Percentiles rank a stretch among this genome's conserved stretches.
These are phyloP conservation scores for Monosporascus sp. DNA, from an alignment of 2,329 filamentous ascomycete species.

Conservation along the genomic window DNA sequence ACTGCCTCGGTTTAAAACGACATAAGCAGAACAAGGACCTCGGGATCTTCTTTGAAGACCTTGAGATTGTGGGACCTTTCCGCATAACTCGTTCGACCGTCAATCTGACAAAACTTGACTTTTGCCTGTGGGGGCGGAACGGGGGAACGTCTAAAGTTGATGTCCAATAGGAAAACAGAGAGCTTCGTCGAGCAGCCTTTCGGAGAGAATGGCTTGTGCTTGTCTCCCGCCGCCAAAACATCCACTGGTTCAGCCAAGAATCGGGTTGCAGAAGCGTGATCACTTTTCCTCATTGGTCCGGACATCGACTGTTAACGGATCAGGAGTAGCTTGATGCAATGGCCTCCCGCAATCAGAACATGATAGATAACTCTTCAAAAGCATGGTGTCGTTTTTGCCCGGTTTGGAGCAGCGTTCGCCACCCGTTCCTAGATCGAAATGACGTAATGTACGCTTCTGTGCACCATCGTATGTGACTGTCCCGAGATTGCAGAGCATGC, in stretches of 20 bases:
- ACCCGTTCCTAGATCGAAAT: neutral
- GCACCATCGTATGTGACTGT: neutral
- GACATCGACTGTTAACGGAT: neutral
- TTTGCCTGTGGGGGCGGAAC: neutral
- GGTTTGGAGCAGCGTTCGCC: slow-evolving; percentile 2
- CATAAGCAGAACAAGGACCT: slow-evolving; percentile 24
- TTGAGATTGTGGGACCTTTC: too few relatives aligned
- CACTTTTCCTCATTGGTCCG: slow-evolving; percentile 3
- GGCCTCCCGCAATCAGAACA: slow-evolving; percentile 3
- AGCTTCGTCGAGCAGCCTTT: slow-evolving; percentile 4
- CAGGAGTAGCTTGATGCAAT: neutral
- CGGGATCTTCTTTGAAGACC: slow-evolving; percentile 1
- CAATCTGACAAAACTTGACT: neutral
- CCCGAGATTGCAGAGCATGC: slow-evolving; percentile 5
- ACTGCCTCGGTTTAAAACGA: slow-evolving; percentile 27
- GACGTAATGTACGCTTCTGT: neutral
- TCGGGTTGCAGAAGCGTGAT: neutral
- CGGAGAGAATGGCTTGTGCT: too few relatives aligned
- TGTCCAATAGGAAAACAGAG: slow-evolving; percentile 10
- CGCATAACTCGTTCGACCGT: slow-evolving; percentile 6
- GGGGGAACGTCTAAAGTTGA: slow-evolving; percentile 7
- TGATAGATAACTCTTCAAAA: neutral
- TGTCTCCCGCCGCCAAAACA: too few relatives aligned
- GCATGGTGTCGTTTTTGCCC: neutral
- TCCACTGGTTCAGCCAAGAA: too few relatives aligned